phyloP scores from a whole-genome alignment of 345 rosid species.

The Gossypium turneri region DNA sequence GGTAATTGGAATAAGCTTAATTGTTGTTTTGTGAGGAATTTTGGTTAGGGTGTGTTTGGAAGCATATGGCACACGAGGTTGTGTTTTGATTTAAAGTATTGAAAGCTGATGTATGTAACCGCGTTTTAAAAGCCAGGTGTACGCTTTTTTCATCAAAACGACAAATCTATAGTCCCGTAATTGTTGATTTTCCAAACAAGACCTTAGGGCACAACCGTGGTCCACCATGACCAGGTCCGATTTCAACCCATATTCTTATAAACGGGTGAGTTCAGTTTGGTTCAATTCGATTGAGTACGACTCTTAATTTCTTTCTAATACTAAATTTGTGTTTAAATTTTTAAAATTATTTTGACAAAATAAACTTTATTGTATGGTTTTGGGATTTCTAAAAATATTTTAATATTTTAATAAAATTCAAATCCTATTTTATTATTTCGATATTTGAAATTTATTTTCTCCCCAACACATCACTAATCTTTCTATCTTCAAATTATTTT shows the following conservation, averaged over 20 bases:
- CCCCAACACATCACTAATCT: not conserved
- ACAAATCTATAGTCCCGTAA: not conserved
- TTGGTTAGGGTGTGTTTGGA: constrained; percentile 7
- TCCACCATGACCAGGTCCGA: not conserved
- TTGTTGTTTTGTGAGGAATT: not conserved
- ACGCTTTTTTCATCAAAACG: constrained; percentile 18
- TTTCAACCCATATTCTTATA: not conserved
- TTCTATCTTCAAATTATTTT: not conserved
- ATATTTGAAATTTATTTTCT: no score
- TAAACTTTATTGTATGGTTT: no score
- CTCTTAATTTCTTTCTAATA: no score
- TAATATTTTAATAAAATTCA: no score
- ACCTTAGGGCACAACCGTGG: not conserved
- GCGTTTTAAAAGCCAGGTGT: constrained; percentile 30
- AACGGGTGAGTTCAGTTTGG: no score
- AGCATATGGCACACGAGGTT: constrained; percentile 14
- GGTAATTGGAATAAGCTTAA: constrained; percentile 20
- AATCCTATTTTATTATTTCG: no score
- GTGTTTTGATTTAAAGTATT: not conserved
- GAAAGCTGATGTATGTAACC: constrained; percentile 20
- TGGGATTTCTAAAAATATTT: no score
- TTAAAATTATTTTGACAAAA: no score
- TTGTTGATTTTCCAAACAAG: not conserved
- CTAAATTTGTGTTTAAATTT: no score
- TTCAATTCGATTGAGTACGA: no score